Percentiles rank a stretch among this genome's conserved stretches.
Conservation (phyloP, 1,139 yeast genomes). For the Suhomyces atakaporum region DNA sequence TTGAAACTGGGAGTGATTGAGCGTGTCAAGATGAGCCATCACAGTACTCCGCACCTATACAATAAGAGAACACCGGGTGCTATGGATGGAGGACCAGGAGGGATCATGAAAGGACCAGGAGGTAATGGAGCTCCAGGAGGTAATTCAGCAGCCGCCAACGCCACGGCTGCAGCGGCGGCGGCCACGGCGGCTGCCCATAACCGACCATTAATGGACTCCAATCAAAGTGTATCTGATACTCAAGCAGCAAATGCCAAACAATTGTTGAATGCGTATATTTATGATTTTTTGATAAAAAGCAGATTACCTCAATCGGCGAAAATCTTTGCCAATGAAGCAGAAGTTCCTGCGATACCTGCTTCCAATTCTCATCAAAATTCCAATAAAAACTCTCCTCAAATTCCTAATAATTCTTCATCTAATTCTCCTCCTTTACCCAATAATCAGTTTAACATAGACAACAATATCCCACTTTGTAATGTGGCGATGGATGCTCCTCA, state of each 20-base stretch:
- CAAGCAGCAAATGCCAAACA: constrained; percentile 63
- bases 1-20: too few relatives aligned
- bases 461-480: constrained; percentile 50
- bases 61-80: constrained; percentile 33
- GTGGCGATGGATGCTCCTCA: constrained; percentile 79
- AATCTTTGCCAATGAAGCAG: constrained; percentile 74
- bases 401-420: constrained; percentile 20
- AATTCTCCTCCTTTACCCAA: constrained; percentile 19
- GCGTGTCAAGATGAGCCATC: constrained; percentile 25
- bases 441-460: constrained; percentile 31
- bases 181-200: constrained; percentile 8
- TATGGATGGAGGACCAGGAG: constrained; percentile 11
- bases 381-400: constrained; percentile 24
- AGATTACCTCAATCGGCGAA: constrained; percentile 71
- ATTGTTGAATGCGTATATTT: constrained; percentile 78
- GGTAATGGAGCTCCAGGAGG: neutral
- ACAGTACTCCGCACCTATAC: constrained; percentile 38
- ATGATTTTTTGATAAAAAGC: constrained; percentile 80
- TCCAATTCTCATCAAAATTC: constrained; percentile 15
- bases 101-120: constrained; percentile 7
- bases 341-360: constrained; percentile 36
- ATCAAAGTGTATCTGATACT: constrained; percentile 43
- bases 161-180: constrained; percentile 12
- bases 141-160: constrained; percentile 10
- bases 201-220: constrained; percentile 25